Evolutionary conservation across 768 basidiomycete genomes (phyloP).

Genomic region (Lactarius sp.): DNA sequence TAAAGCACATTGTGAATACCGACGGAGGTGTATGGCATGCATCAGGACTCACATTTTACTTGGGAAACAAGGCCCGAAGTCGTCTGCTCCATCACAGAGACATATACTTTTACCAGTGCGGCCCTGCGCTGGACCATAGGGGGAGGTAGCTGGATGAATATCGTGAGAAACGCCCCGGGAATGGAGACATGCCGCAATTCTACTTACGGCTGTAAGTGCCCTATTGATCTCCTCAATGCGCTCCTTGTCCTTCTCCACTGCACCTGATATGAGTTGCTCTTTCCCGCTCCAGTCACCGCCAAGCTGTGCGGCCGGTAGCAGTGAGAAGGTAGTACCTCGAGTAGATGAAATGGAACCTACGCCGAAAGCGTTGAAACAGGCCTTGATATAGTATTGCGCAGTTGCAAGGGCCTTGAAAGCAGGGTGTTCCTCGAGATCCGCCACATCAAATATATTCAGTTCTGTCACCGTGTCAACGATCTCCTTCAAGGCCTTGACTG

Average conservation of each 20-base stretch:
- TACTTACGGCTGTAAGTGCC: constrained; percentile 1
- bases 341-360: neutral
- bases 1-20: neutral
- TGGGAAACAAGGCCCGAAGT: too few relatives aligned
- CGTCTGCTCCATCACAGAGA: neutral
- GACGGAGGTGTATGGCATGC: too few relatives aligned
- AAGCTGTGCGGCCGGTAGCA: neutral
- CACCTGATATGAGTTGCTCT: neutral
- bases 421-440: constrained; percentile 8
- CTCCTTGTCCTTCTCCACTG: constrained; percentile 2
- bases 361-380: constrained; percentile 7
- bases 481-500: constrained; percentile 2
- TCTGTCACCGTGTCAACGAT: constrained; percentile 10
- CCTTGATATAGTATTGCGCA: constrained; percentile 1
- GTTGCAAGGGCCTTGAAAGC: neutral
- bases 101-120: constrained; percentile 1
- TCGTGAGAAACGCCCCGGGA: neutral
- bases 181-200: too few relatives aligned
- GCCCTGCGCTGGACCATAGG: neutral
- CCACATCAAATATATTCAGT: constrained; percentile 8
- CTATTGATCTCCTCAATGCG: constrained; percentile 15
- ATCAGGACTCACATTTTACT: neutral
- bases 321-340: neutral
- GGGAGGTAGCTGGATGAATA: neutral
- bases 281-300: neutral